A percentile compares a stretch with the other conserved stretches of the same genome.
Conservation (phyloP, 257 asterid species). For the Ligustrum vulgare region DNA sequence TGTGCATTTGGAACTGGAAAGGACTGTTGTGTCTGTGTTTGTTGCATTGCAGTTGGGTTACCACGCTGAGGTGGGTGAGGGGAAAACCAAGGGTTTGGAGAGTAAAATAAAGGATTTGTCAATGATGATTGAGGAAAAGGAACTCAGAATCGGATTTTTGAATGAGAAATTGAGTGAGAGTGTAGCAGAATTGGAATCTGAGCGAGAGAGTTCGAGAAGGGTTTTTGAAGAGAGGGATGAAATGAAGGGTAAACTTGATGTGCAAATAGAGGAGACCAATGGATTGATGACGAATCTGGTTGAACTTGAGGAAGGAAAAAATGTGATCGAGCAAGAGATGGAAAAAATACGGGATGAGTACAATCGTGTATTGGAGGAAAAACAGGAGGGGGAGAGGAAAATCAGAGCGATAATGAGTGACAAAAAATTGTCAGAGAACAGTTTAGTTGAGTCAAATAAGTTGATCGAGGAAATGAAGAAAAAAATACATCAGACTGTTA, state of each 20-base stretch:
- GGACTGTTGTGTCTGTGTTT: constrained; percentile 48
- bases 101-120: constrained; percentile 39
- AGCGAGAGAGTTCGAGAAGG: constrained; percentile 36
- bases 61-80: constrained; percentile 36
- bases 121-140: constrained; percentile 43
- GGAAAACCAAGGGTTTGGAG: constrained; percentile 41
- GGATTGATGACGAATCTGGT: constrained; percentile 35
- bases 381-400: constrained; percentile 40
- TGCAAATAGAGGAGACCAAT: constrained; percentile 35
- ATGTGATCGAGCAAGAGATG: constrained; percentile 29
- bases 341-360: constrained; percentile 37
- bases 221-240: constrained; percentile 52
- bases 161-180: constrained; percentile 36
- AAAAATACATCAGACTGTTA: constrained; percentile 27
- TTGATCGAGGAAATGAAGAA: constrained; percentile 39
- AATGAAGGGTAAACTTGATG: constrained; percentile 33
- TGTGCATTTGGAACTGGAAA: constrained; percentile 53
- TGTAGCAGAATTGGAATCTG: constrained; percentile 34
- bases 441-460: constrained; percentile 34
- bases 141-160: constrained; percentile 41
- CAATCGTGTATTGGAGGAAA: constrained; percentile 32
- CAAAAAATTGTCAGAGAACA: constrained; percentile 38
- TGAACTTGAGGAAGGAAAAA: constrained; percentile 44
- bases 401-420: constrained; percentile 35
- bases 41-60: constrained; percentile 43